Base-by-base conservation (phyloP, 352 stramenopile species). In the Thalassiosira ordinaria region DNA sequence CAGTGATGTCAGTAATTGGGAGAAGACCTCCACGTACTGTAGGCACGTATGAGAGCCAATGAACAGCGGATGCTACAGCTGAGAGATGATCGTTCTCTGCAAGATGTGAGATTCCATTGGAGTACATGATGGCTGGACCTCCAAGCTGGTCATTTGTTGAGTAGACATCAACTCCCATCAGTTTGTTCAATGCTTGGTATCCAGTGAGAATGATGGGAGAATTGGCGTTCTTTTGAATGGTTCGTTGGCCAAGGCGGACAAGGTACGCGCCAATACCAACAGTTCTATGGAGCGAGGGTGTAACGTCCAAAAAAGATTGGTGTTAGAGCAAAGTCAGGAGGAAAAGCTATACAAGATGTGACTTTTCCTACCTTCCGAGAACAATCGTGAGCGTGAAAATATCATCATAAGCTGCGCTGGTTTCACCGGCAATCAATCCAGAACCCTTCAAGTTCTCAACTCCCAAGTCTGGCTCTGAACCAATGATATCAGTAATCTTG, bases 201-300 rank as follows among this genome's bases (percentile, higher is more conserved):
- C 98, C 98, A 53, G 98, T 99, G 26, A 99, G 91, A 86, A 99
- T 98, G 78, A 99, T 99, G 16, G 98, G 98, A 67, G 97, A 97
- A 74, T 96, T 93, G 33, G 94, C 96, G 46, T 88, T 92, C 84
- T 99, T 99, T 90, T 99, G 98, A 73, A 99, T 98, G 22, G 97
- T 99, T 71, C 98, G 95, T 80, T 99, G 98, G 53, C 98, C 98
- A 52, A 99, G 89, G 64, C 98, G 97, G 14, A 99, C 97, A 33
- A 99, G 90, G 91, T 99, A 99, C 24, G 98, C 98, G 33, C 98
- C 98, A 78, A 99, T 99, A 46, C 98, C 98, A 47, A 99, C 98
- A 82, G 96, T 99, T 75, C 91, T 89, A 64, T 44, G 9, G 6
- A 56, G 14, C 41, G 46, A 49, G 22, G 55, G 33, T 13, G 55